Conservation (phyloP, 352 stramenopile genomes). For the Phytophthora gonapodyides region DNA sequence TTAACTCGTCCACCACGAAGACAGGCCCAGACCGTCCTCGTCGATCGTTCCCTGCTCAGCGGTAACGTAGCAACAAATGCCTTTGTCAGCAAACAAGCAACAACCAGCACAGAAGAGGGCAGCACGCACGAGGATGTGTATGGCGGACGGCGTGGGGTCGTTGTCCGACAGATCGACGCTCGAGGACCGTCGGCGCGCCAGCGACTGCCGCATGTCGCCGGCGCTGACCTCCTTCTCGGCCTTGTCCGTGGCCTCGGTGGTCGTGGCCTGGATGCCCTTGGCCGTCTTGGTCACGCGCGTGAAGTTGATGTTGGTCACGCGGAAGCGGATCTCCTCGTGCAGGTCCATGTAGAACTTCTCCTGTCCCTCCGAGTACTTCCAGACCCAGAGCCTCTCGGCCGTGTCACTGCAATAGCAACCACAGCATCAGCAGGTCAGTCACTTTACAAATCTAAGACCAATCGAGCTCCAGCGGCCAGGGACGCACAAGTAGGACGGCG, state of each 20-base stretch:
- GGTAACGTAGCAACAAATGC: background rate
- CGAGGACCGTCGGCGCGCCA: conserved; percentile 74
- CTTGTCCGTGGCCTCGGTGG: conserved; percentile 81
- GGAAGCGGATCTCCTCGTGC: conserved; percentile 87
- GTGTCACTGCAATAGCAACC: conserved; percentile 52
- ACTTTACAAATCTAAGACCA: background rate
- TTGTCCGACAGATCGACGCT: conserved; percentile 86
- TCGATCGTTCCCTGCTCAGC: conserved; percentile 78
- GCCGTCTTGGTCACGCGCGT: conserved; percentile 89
- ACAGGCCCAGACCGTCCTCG: conserved; percentile 81
- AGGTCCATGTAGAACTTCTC: conserved; percentile 91
- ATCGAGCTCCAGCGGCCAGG: background rate
- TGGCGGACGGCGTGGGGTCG: conserved; percentile 80
- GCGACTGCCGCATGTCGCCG: conserved; percentile 72
- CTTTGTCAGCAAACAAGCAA: background rate
- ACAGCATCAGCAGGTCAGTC: background rate
- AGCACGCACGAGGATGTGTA: conserved; percentile 78
- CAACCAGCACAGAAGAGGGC: conserved; percentile 1
- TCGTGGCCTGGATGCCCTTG: conserved; percentile 86
- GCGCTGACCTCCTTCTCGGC: conserved; percentile 44
- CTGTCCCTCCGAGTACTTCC: conserved; percentile 87
- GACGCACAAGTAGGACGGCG: conserved; percentile 83
- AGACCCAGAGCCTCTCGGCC: conserved; percentile 80
- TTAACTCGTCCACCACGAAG: conserved; percentile 79
- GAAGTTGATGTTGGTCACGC: conserved; percentile 90